phyloP scores from a whole-genome alignment of 768 basidiomycete genomes.

The Chalciporus pseudorubinellus region DNA sequence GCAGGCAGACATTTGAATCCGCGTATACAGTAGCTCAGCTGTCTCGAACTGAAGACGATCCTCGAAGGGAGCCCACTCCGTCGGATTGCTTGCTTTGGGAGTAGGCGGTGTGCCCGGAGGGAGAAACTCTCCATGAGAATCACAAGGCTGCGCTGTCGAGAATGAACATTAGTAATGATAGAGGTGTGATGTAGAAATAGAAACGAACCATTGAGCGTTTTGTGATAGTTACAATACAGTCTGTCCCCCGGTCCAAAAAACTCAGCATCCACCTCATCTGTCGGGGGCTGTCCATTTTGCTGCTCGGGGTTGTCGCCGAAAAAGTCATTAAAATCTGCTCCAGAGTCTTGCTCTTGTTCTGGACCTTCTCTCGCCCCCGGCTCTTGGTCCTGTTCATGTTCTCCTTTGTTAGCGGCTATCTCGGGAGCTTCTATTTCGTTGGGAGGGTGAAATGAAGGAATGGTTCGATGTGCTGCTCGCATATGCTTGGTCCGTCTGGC shows the following conservation, averaged over 20 bases:
- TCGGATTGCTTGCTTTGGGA: background rate
- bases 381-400: too few relatives aligned
- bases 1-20: conserved; percentile 23
- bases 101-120: conserved; percentile 1
- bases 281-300: too few relatives aligned
- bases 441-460: too few relatives aligned
- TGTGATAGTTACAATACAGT: conserved; percentile 3
- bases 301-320: background rate
- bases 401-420: background rate
- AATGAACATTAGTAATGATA: too few relatives aligned
- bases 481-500: too few relatives aligned
- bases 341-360: background rate
- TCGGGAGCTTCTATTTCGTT: too few relatives aligned
- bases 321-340: background rate
- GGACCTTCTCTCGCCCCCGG: too few relatives aligned
- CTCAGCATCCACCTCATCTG: background rate
- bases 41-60: too few relatives aligned
- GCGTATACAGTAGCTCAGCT: conserved; percentile 19
- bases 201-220: background rate
- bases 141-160: too few relatives aligned
- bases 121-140: conserved; percentile 1
- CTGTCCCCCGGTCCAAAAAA: conserved; percentile 1
- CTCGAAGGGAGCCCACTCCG: conserved; percentile 16
- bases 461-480: too few relatives aligned
- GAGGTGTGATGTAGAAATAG: too few relatives aligned